These are phyloP conservation scores for Lepidium campestre DNA, from an alignment of 441 rosid species.

Conservation along the genomic window DNA sequence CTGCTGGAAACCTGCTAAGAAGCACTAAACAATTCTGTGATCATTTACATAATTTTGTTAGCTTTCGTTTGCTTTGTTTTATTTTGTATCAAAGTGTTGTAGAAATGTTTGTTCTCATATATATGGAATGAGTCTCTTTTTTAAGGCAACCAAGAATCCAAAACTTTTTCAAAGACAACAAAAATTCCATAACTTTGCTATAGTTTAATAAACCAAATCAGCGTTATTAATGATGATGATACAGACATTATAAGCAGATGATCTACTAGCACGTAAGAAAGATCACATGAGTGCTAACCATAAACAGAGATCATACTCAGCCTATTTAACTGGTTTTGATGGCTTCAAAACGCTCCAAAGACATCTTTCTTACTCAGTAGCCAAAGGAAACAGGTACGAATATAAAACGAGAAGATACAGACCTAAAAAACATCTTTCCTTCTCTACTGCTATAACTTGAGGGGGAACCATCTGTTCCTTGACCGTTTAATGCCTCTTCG, in stretches of 20 bases:
- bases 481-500: conserved; percentile 37
- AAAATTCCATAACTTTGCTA: neutral
- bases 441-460: conserved; percentile 28
- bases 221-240: neutral
- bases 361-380: neutral
- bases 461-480: conserved; percentile 30
- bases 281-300: neutral
- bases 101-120: neutral
- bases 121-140: neutral
- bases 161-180: neutral
- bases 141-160: neutral
- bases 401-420: conserved; percentile 3
- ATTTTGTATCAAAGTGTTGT: neutral
- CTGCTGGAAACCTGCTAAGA: conserved; percentile 42
- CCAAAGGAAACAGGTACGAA: neutral
- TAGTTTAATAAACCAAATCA: neutral
- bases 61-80: neutral
- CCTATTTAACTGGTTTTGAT: conserved; percentile 28
- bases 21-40: neutral
- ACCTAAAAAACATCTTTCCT: conserved; percentile 39
- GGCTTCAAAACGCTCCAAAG: conserved; percentile 62
- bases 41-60: neutral
- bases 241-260: neutral
- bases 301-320: neutral
- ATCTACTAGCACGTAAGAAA: neutral